A percentile compares a stretch with the other conserved stretches of the same genome.
These are phyloP conservation scores for Eucalyptus regnans DNA, from an alignment of 345 rosid species.

Conservation along the genomic window DNA sequence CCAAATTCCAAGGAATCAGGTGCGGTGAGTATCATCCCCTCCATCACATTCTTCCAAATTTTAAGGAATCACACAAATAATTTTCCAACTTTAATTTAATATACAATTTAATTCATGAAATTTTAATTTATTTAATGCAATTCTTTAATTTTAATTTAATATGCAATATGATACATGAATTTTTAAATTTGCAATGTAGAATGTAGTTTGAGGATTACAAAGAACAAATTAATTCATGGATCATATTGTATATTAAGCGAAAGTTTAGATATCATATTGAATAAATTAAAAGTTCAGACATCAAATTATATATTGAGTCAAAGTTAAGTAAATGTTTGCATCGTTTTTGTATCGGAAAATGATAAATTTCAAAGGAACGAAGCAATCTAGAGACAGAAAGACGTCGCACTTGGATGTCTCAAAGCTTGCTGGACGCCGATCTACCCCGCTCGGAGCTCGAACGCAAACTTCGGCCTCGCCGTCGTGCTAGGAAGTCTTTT, in stretches of 20 bases:
- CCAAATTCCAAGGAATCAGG: background rate
- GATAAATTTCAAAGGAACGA: background rate
- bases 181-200: too few species aligned
- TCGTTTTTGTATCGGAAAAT: background rate
- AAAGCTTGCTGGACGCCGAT: background rate
- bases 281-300: too few species aligned
- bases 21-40: background rate
- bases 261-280: rapidly evolving
- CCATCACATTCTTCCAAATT: background rate
- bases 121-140: too few species aligned
- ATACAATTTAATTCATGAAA: rapidly evolving
- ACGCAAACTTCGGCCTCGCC: background rate
- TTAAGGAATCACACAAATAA: too few species aligned
- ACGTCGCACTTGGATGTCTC: background rate
- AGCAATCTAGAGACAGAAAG: background rate
- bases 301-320: too few species aligned
- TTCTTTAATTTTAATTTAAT: rapidly evolving
- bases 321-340: rapidly evolving
- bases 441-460: background rate
- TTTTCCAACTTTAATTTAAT: too few species aligned
- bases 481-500: background rate
- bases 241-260: rapidly evolving
- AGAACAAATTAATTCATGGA: too few species aligned
- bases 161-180: rapidly evolving
- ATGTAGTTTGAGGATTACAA: too few species aligned